Base-by-base conservation (phyloP, 345 rosid genomes). In the Melaleuca alternifolia region DNA sequence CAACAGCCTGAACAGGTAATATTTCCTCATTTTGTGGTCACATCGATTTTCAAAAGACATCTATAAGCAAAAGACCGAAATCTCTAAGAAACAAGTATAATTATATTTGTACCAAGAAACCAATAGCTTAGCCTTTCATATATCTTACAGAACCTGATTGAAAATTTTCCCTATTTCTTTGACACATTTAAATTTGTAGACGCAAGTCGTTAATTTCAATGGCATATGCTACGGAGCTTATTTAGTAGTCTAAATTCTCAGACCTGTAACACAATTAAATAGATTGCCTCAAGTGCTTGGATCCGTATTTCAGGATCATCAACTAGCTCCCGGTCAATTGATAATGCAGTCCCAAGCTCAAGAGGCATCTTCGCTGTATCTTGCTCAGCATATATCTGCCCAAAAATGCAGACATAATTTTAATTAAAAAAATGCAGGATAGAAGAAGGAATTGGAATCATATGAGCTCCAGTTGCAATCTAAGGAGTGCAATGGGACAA, bases 311-410 rank as follows among this genome's bases (percentile, higher is more conserved):
- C 98, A 26, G 98, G 89, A 90, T 96, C 99, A 88, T 91, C 91
- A 86, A 94, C 95, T 50, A 93, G 94, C 90, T 97, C 96, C 79
- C 99, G 97, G 88, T 97, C 98, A 86, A 96, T 94, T 14, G 95
- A 94, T 46, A 97, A 98, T 51, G 94, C 98, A 91, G 94, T 92
- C 85, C 93, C 94, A 86, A 97, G 98, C 91, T 97, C 98, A 85
- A 91, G 95, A 41, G 99, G 97, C 96, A 95, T 95, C 92, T 94
- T 96, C 33, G 91, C 91, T 54, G 91, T 87, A 87, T 94, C 98
- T 86, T 94, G 88, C 89, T 93, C 95, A 83, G 88, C 88, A 86
- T 94, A 96, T 82, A 92, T 87, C 98, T 95, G 91, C 54, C 33
- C 48, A 71, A 71, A 71, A 83, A 18, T 16, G 59, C 26, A 20